These are phyloP conservation scores for Suillus alpinus DNA, from an alignment of 768 basidiomycete genomes.

Conservation along the genomic window DNA sequence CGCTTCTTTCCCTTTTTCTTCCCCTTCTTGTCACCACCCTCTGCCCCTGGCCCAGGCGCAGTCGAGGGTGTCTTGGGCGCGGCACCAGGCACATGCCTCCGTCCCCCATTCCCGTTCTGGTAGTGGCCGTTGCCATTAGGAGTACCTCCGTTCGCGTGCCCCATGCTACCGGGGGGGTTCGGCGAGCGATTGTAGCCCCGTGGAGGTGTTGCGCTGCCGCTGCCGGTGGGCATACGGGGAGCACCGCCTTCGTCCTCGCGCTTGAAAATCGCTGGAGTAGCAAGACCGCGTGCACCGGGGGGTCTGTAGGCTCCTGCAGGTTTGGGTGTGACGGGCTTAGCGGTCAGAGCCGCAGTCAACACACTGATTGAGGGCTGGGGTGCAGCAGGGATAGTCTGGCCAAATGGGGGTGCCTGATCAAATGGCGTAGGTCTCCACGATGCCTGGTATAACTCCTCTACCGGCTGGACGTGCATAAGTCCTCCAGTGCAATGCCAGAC, in stretches of 20 bases:
- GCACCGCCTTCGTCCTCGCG: slow-evolving; percentile 87
- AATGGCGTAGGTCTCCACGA: slow-evolving; percentile 77
- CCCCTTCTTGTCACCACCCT: slow-evolving; percentile 43
- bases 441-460: slow-evolving; percentile 89
- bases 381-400: slow-evolving; percentile 59
- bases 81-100: slow-evolving; percentile 74
- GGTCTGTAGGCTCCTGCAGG: slow-evolving; percentile 90
- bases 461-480: slow-evolving; percentile 76
- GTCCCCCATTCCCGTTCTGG: slow-evolving; percentile 37
- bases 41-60: slow-evolving; percentile 29
- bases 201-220: slow-evolving; percentile 61
- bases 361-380: slow-evolving; percentile 66
- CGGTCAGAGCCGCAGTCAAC: slow-evolving; percentile 40
- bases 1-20: slow-evolving; percentile 50
- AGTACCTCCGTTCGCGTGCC: slow-evolving; percentile 8
- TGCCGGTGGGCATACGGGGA: slow-evolving; percentile 46
- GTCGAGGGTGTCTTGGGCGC: slow-evolving; percentile 49
- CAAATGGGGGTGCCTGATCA: slow-evolving; percentile 67
- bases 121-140: slow-evolving; percentile 30
- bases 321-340: slow-evolving; percentile 58
- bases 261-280: slow-evolving; percentile 86
- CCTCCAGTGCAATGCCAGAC: slow-evolving; percentile 91
- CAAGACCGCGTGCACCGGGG: slow-evolving; percentile 86
- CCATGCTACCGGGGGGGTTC: slow-evolving; percentile 43
- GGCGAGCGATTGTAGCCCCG: slow-evolving; percentile 59